Evolutionary conservation across 2,329 filamentous ascomycete genomes (phyloP).

Genomic region (Penicillium frequentans): DNA sequence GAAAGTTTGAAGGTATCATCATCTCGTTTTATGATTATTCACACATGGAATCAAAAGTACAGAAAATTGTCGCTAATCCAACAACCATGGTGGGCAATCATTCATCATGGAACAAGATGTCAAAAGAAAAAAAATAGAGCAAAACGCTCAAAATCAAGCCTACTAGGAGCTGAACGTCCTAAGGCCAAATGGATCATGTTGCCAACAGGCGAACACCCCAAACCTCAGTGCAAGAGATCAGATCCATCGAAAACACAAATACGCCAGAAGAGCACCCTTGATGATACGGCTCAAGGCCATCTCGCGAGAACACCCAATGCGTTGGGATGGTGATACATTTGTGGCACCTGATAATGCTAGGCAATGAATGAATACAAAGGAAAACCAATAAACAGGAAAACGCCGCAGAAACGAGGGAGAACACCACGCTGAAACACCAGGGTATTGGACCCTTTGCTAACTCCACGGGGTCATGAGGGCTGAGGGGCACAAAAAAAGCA

Average conservation of each 20-base stretch:
- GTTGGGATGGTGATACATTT: constrained; percentile 21
- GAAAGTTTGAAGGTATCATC: constrained; percentile 8
- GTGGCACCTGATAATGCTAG: constrained; percentile 21
- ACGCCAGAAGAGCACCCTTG: neutral
- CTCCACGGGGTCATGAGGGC: constrained; percentile 20
- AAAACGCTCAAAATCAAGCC: constrained; percentile 7
- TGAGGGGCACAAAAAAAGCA: neutral
- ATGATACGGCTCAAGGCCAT: neutral
- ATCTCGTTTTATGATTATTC: constrained; percentile 7
- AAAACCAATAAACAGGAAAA: constrained; percentile 11
- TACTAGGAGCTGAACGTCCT: constrained; percentile 2
- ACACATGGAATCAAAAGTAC: constrained; percentile 18
- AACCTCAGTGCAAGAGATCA: constrained; percentile 1
- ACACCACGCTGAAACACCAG: constrained; percentile 21
- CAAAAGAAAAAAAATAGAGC: constrained; percentile 11
- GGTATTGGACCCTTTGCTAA: constrained; percentile 18
- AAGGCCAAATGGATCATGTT: constrained; percentile 4
- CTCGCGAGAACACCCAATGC: neutral
- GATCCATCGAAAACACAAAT: neutral
- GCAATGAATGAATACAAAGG: constrained; percentile 21
- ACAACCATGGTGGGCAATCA: constrained; percentile 13
- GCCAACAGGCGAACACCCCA: neutral
- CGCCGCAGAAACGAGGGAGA: constrained; percentile 13
- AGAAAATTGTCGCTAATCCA: constrained; percentile 18
- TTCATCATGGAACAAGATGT: constrained; percentile 16